These are phyloP conservation scores for Blastocystis hominis DNA, from an alignment of 352 stramenopile genomes.

Conservation along the genomic window DNA sequence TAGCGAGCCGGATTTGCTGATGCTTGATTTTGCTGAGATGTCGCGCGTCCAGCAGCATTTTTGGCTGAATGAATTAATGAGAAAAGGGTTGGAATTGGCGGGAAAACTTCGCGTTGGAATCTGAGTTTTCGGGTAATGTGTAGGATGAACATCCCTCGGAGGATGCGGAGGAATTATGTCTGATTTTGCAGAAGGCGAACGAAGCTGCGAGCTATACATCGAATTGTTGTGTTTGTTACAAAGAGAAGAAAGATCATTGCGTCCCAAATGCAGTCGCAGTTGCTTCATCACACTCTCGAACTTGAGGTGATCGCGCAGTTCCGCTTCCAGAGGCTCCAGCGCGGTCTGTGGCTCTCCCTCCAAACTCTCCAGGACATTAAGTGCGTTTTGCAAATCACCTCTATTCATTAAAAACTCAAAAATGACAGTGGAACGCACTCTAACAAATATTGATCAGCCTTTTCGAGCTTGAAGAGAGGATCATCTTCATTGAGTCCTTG, in stretches of 20 bases:
- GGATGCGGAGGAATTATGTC: background rate
- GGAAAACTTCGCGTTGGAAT: background rate
- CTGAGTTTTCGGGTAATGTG: background rate
- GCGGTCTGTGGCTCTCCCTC: background rate
- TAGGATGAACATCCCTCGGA: background rate
- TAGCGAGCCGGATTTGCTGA: background rate
- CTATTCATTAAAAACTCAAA: background rate
- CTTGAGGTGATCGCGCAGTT: background rate
- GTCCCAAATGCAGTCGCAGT: background rate
- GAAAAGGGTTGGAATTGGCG: background rate
- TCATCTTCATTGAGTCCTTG: background rate
- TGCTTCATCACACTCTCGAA: conserved; percentile 12
- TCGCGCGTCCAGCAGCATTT: background rate
- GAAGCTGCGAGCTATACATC: background rate
- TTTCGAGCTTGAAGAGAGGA: background rate
- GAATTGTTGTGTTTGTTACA: background rate
- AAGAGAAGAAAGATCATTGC: background rate
- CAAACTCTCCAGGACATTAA: background rate
- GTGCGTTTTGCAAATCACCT: background rate
- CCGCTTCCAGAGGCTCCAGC: background rate
- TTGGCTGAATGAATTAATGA: background rate
- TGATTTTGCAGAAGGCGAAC: background rate
- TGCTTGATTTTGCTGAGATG: background rate
- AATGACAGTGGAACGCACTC: background rate
- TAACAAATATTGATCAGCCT: background rate